Conservation (phyloP, 139 green algal genomes). For the Chlorella sp. region DNA sequence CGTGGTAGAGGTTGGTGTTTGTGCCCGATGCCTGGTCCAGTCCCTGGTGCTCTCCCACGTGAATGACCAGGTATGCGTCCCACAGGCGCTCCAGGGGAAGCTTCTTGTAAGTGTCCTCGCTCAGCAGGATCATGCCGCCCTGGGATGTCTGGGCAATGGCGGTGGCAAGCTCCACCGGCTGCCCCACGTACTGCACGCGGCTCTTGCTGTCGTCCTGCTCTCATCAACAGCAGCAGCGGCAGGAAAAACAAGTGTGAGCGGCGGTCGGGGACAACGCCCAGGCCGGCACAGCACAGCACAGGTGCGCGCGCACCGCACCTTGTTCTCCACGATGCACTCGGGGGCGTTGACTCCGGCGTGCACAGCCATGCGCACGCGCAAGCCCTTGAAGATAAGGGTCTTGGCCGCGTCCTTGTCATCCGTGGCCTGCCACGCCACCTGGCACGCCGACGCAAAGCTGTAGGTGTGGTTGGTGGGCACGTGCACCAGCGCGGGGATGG, state of each 20-base stretch:
- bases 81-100: slow-evolving; percentile 32
- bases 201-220: neutral
- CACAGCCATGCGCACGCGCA: slow-evolving; percentile 25
- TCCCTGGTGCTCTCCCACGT: slow-evolving; percentile 30
- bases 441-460: slow-evolving; percentile 22
- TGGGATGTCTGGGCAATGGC: slow-evolving; percentile 26
- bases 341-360: slow-evolving; percentile 20
- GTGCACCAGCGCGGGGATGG: slow-evolving; percentile 20
- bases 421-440: slow-evolving; percentile 22
- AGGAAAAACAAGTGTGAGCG: too few species aligned
- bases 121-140: slow-evolving; percentile 35
- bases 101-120: slow-evolving; percentile 39
- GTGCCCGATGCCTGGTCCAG: slow-evolving; percentile 7
- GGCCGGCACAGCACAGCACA: too few species aligned
- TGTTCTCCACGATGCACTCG: slow-evolving; percentile 11
- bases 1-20: slow-evolving; percentile 33
- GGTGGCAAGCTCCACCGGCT: slow-evolving; percentile 20
- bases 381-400: slow-evolving; percentile 3
- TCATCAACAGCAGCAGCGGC: too few species aligned
- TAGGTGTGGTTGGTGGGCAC: slow-evolving; percentile 24
- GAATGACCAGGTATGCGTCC: slow-evolving; percentile 31
- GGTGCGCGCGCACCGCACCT: too few species aligned
- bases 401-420: neutral
- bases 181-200: slow-evolving; percentile 4
- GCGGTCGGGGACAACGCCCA: too few species aligned